Percentiles rank a stretch among this genome's conserved stretches.
phyloP scores from a whole-genome alignment of 2,329 filamentous ascomycete species.

The Hymenoscyphus salicellus region DNA sequence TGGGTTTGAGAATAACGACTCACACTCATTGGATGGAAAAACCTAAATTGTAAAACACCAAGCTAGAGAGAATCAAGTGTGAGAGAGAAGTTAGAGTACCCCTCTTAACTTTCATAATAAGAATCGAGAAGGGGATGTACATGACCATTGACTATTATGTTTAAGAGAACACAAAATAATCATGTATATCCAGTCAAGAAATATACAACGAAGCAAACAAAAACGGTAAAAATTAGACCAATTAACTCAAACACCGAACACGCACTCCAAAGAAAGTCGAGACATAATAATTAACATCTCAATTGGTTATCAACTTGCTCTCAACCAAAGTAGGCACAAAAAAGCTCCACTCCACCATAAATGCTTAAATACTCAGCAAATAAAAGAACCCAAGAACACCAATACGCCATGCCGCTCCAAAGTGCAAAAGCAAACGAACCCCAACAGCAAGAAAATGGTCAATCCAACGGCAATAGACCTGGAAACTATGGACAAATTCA shows the following conservation, averaged over 20 bases:
- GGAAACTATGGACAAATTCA: not conserved
- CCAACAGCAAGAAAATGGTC: not conserved
- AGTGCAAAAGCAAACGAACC: not conserved
- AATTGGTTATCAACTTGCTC: not conserved
- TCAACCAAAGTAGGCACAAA: not conserved
- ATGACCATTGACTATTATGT: too few relatives aligned
- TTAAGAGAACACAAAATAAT: too few relatives aligned
- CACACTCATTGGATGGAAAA: too few relatives aligned
- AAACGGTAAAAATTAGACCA: not conserved
- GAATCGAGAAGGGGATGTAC: too few relatives aligned
- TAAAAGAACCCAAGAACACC: not conserved
- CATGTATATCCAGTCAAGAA: too few relatives aligned
- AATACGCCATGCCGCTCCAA: not conserved
- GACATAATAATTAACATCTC: not conserved
- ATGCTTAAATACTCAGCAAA: not conserved
- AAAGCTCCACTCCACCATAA: not conserved
- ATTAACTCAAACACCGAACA: not conserved
- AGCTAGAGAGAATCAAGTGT: too few relatives aligned
- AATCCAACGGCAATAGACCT: not conserved
- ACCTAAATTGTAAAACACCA: too few relatives aligned
- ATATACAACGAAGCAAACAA: too few relatives aligned
- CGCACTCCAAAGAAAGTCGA: not conserved
- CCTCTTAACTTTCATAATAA: too few relatives aligned
- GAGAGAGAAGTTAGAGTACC: too few relatives aligned
- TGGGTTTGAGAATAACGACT: too few relatives aligned